A percentile compares a stretch with the other conserved stretches of the same genome.
Conservation (phyloP, 2,329 filamentous ascomycete species). For the Exserohilum turcica region DNA sequence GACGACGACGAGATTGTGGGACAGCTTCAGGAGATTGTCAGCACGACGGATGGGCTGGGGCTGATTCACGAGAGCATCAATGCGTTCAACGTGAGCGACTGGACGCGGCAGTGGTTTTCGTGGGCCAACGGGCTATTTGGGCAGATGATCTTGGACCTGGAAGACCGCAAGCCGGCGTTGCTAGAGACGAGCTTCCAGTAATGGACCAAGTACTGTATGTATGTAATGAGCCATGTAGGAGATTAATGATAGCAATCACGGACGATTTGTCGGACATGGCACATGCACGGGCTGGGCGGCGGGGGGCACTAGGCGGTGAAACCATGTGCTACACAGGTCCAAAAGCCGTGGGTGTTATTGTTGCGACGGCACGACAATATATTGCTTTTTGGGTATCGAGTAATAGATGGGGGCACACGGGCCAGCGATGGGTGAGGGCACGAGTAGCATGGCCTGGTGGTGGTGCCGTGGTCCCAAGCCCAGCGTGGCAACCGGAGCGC, state of each 20-base stretch:
- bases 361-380: slow-evolving; percentile 5
- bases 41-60: slow-evolving; percentile 55
- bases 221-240: slow-evolving; percentile 6
- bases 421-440: background rate
- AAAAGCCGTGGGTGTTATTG: background rate
- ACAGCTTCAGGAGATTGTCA: slow-evolving; percentile 53
- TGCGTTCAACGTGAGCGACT: slow-evolving; percentile 53
- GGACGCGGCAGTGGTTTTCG: slow-evolving; percentile 58
- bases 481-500: background rate
- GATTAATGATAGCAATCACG: background rate
- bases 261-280: slow-evolving; percentile 1
- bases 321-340: slow-evolving; percentile 2
- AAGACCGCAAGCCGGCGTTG: slow-evolving; percentile 51
- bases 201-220: too few relatives aligned
- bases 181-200: slow-evolving; percentile 53
- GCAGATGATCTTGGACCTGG: slow-evolving; percentile 55
- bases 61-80: slow-evolving; percentile 60
- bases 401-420: too few relatives aligned
- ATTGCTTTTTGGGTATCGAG: slow-evolving; percentile 9
- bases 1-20: slow-evolving; percentile 55
- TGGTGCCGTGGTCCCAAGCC: background rate
- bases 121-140: slow-evolving; percentile 61
- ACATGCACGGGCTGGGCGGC: slow-evolving; percentile 1
- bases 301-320: slow-evolving; percentile 2
- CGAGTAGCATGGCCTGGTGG: background rate